Conservation (phyloP, 352 stramenopile genomes). For the Pythium apleroticum region DNA sequence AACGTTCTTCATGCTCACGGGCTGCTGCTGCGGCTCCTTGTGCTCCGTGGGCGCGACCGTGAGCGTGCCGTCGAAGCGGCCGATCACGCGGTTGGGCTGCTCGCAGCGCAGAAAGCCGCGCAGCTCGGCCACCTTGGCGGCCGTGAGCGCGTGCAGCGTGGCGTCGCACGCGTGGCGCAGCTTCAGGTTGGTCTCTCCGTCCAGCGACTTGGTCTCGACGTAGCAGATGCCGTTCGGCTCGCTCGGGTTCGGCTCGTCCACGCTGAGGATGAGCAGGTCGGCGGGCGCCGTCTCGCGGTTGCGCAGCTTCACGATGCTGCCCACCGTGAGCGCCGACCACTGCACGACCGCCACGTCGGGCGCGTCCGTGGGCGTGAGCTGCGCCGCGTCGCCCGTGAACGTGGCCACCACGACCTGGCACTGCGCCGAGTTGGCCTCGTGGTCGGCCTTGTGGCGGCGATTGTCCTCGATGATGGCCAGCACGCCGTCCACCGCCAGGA, state of each 20-base stretch:
- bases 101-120: constrained; percentile 62
- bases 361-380: constrained; percentile 27
- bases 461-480: constrained; percentile 88
- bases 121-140: constrained; percentile 40
- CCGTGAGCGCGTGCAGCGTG: constrained; percentile 45
- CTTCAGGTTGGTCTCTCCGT: constrained; percentile 94
- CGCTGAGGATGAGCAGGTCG: constrained; percentile 82
- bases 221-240: constrained; percentile 83
- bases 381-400: constrained; percentile 37
- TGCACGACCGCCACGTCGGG: constrained; percentile 47
- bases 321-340: constrained; percentile 81
- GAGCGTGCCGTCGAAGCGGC: constrained; percentile 72
- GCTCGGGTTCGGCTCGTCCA: constrained; percentile 62
- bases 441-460: constrained; percentile 72
- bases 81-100: constrained; percentile 79
- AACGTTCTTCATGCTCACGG: constrained; percentile 85
- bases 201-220: constrained; percentile 91
- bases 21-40: constrained; percentile 36
- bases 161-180: constrained; percentile 66
- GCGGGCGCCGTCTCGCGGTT: constrained; percentile 81
- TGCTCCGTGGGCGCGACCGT: constrained; percentile 25
- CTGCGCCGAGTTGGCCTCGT: constrained; percentile 77
- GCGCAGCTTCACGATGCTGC: constrained; percentile 76
- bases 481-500: constrained; percentile 85
- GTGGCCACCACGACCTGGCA: constrained; percentile 57